Conservation (phyloP, 768 basidiomycete species). For the Leccinum obscurum region DNA sequence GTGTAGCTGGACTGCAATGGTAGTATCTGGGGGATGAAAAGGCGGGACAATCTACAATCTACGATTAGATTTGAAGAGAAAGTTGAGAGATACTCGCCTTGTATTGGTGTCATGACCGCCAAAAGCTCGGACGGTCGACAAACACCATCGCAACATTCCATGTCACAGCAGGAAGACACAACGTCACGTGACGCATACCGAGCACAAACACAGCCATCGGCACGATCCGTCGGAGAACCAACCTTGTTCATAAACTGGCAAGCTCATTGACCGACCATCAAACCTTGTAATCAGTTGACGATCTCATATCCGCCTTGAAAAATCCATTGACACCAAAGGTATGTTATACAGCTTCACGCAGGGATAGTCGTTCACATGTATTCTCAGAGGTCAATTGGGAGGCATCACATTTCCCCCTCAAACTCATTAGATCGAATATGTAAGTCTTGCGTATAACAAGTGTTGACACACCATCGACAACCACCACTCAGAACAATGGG, state of each 20-base stretch:
- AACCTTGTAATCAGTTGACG: slow-evolving; percentile 27
- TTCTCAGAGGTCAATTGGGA: slow-evolving; percentile 87
- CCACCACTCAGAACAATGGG: slow-evolving; percentile 67
- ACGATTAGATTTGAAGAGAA: neutral
- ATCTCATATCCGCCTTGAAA: slow-evolving; percentile 72
- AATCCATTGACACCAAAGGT: slow-evolving; percentile 90
- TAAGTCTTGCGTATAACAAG: slow-evolving; percentile 18
- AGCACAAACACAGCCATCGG: slow-evolving; percentile 10
- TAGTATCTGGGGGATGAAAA: neutral
- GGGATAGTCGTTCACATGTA: slow-evolving; percentile 2
- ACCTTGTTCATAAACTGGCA: slow-evolving; percentile 34
- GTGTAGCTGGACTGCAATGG: slow-evolving; percentile 1
- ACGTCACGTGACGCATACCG: neutral
- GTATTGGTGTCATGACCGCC: slow-evolving; percentile 35
- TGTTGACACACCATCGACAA: neutral
- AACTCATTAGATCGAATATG: slow-evolving; percentile 25
- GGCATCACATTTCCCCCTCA: slow-evolving; percentile 52
- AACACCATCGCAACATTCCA: slow-evolving; percentile 82
- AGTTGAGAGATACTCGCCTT: slow-evolving; percentile 21
- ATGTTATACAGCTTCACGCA: slow-evolving; percentile 25
- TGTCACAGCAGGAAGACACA: slow-evolving; percentile 38
- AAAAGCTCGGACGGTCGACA: slow-evolving; percentile 49
- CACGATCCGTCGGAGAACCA: slow-evolving; percentile 23
- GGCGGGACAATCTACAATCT: slow-evolving; percentile 3
- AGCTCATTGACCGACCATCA: slow-evolving; percentile 11